These are phyloP conservation scores for Penicillium sp. DNA, from an alignment of 2,329 filamentous ascomycete genomes.

Conservation along the genomic window DNA sequence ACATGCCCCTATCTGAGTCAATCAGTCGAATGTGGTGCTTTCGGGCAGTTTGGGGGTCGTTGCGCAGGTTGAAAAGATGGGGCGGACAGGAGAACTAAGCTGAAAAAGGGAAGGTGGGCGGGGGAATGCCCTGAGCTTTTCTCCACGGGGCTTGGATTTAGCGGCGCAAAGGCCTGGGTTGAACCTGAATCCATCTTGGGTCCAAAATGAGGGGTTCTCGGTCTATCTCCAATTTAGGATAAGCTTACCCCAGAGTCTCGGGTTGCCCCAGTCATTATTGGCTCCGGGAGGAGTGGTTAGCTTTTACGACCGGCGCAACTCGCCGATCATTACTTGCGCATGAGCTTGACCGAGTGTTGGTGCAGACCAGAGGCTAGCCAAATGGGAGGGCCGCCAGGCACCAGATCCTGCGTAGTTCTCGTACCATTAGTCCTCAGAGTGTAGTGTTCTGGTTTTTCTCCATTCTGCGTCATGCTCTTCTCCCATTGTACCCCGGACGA, in stretches of 20 bases:
- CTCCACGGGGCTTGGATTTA: background rate
- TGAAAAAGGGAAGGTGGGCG: background rate
- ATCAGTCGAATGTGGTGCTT: background rate
- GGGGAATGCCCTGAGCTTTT: background rate
- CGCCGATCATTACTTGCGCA: background rate
- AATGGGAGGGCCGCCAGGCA: background rate
- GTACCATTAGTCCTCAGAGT: background rate
- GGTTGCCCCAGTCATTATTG: background rate
- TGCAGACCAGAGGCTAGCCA: background rate
- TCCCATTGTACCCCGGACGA: background rate
- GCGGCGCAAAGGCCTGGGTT: background rate
- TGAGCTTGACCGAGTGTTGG: background rate
- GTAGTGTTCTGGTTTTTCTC: background rate
- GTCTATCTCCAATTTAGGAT: background rate
- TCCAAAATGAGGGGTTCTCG: background rate
- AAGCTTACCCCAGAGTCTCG: background rate
- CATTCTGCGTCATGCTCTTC: background rate
- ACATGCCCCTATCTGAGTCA: background rate
- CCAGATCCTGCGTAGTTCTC: background rate
- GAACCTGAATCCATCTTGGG: background rate
- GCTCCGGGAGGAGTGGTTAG: background rate
- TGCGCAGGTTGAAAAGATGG: background rate
- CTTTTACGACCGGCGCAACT: background rate
- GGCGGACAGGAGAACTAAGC: background rate
- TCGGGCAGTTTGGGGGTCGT: background rate